Evolutionary conservation across 768 basidiomycete species (phyloP), one percentile per base, ranked within the genome.

Genomic region (Pleurotus pulmonarius): DNA sequence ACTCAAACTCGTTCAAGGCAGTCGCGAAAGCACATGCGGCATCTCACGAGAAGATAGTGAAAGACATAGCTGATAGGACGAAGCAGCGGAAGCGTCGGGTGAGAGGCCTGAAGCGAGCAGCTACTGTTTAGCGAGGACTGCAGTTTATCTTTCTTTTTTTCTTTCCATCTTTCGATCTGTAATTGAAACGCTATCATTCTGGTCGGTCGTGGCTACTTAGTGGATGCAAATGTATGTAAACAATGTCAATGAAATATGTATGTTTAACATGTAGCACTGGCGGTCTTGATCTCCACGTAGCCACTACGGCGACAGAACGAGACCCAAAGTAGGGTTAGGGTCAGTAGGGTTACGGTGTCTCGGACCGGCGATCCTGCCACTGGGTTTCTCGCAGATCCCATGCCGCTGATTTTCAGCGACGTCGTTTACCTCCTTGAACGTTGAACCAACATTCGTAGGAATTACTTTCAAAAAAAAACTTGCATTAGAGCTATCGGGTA

Each of bases 211-310:
- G n/a, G n/a, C n/a, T n/a, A n/a, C n/a, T n/a, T n/a, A n/a, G n/a
- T 49, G 48, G 48, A 49, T 49, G 16, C 16, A 22, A n/a, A 15
- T 53, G 51, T 53, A 53, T 53, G 51, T 53, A 53, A 41, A 22
- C 41, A 24, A 40, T 53, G 39, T 41, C 34, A 53, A 53, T 53
- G 51, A 37, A 53, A 41, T 40, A 41, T 53, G 51, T 53, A 41
- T 43, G 24, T 37, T 53, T 38, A 52, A 43, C 4, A 4, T n/a
- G 3, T 20, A n/a, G 15, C 3, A 43, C 13, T 43, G 41, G 7
- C 15, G 41, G 3, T 8, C 15, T 43, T 8, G 26, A 29, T n/a
- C n/a, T n/a, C n/a, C n/a, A n/a, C n/a, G n/a, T n/a, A n/a, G n/a
- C n/a, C n/a, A n/a, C n/a, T n/a, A n/a, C n/a, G n/a, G n/a, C n/a